Conservation (phyloP, 352 stramenopile genomes). For the Albugo laibachii region DNA sequence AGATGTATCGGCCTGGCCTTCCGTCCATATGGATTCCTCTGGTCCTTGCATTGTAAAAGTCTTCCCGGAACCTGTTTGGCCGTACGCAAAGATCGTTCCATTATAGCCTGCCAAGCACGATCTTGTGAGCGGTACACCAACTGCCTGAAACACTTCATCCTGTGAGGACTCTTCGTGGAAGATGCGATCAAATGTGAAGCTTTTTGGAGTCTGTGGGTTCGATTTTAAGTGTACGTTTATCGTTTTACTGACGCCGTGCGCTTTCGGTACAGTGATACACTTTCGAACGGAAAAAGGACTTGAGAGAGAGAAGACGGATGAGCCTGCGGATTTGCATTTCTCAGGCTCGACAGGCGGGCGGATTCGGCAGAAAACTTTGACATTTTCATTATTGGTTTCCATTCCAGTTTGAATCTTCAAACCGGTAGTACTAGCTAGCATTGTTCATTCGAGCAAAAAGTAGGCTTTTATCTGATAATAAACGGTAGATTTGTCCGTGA, state of each 20-base stretch:
- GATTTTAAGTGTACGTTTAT: constrained; percentile 30
- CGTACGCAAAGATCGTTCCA: constrained; percentile 75
- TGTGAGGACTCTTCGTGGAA: constrained; percentile 82
- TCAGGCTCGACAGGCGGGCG: constrained; percentile 63
- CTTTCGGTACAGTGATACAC: constrained; percentile 27
- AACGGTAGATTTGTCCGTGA: no score
- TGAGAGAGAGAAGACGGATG: constrained; percentile 8
- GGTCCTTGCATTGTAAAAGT: constrained; percentile 76
- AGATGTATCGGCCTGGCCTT: constrained; percentile 9
- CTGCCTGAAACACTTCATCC: constrained; percentile 78
- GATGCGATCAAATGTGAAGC: constrained; percentile 84
- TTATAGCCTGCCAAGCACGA: constrained; percentile 71
- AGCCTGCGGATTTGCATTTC: constrained; percentile 8
- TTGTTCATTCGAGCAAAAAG: no score
- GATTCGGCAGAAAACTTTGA: constrained; percentile 77
- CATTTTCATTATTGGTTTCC: constrained; percentile 39
- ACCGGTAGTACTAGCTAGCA: no score
- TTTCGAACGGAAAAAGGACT: constrained; percentile 19
- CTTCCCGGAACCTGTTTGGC: constrained; percentile 68
- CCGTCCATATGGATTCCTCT: constrained; percentile 28
- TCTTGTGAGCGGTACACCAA: constrained; percentile 65
- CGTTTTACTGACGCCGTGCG: constrained; percentile 27
- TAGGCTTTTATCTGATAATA: no score
- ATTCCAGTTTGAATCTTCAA: not conserved
- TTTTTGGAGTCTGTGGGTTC: constrained; percentile 7